phyloP scores from a whole-genome alignment of 2,329 filamentous ascomycete species.

The Ramularia collo-cygni region DNA sequence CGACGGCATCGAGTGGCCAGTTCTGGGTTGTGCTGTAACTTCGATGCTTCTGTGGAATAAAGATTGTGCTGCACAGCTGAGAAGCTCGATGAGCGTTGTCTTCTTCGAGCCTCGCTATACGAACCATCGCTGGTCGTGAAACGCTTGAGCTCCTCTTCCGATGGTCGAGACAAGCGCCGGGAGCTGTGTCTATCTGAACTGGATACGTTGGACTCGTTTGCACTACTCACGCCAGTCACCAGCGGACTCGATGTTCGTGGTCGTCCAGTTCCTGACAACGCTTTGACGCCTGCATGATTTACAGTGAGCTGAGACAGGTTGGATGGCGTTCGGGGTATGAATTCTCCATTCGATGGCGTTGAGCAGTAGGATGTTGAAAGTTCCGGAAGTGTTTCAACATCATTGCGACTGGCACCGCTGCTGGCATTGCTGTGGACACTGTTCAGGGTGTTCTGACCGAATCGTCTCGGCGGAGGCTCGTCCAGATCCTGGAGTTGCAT shows the following conservation, averaged over 20 bases:
- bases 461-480: conserved; percentile 6
- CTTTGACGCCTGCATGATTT: conserved; percentile 7
- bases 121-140: no score
- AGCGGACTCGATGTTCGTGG: conserved; percentile 9
- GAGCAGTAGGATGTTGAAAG: conserved; percentile 8
- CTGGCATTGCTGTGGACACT: conserved; percentile 8
- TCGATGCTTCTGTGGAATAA: no score
- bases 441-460: conserved; percentile 2
- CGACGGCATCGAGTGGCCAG: no score
- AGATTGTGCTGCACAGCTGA: no score
- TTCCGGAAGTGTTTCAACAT: conserved; percentile 8
- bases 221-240: conserved; percentile 5
- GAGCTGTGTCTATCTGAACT: no score
- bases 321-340: conserved; percentile 10
- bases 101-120: no score
- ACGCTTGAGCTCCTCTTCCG: no score
- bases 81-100: no score
- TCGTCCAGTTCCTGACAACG: conserved; percentile 6
- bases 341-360: conserved; percentile 9
- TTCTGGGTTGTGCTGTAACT: no score
- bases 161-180: no score
- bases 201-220: not conserved
- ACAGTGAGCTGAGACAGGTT: conserved; percentile 7
- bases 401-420: conserved; percentile 5
- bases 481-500: conserved; percentile 12